Evolutionary conservation across 1,139 yeast genomes (phyloP).

Genomic region (Geotrichum restrictum): DNA sequence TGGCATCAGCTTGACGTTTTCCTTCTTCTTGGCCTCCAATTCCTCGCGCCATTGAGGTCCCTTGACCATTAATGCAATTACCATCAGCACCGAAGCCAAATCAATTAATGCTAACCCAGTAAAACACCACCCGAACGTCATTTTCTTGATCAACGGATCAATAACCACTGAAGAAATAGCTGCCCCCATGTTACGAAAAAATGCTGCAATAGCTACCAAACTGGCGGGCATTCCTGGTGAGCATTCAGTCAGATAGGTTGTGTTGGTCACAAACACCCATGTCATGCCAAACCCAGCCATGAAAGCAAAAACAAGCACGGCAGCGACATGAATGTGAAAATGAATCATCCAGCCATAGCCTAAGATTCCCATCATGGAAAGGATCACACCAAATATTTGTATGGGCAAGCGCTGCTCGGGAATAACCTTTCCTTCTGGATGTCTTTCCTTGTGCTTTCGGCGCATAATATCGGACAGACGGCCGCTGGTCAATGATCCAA

Average conservation of each 20-base stretch:
- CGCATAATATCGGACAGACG: slow-evolving; percentile 47
- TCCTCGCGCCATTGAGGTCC: slow-evolving; percentile 35
- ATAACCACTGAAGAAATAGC: slow-evolving; percentile 52
- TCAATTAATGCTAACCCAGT: slow-evolving; percentile 51
- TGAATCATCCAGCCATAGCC: slow-evolving; percentile 57
- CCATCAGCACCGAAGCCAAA: slow-evolving; percentile 38
- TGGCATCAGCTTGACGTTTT: neutral
- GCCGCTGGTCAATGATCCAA: slow-evolving; percentile 53
- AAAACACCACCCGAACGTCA: slow-evolving; percentile 61
- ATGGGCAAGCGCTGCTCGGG: slow-evolving; percentile 50
- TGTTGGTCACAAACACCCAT: slow-evolving; percentile 56
- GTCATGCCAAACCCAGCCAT: slow-evolving; percentile 55
- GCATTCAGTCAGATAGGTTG: slow-evolving; percentile 55
- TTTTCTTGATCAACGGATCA: slow-evolving; percentile 41
- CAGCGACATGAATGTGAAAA: slow-evolving; percentile 43
- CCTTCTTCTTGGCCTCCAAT: slow-evolving; percentile 23
- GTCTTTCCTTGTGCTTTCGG: slow-evolving; percentile 32
- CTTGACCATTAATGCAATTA: slow-evolving; percentile 32
- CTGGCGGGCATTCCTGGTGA: slow-evolving; percentile 53
- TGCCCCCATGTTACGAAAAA: slow-evolving; percentile 54
- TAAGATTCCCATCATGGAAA: slow-evolving; percentile 47
- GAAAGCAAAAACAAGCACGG: slow-evolving; percentile 46
- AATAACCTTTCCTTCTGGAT: slow-evolving; percentile 35
- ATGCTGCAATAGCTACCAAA: slow-evolving; percentile 54
- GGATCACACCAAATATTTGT: slow-evolving; percentile 47